phyloP scores from a whole-genome alignment of 73 alveolate species.

The Tetrahymena malaccensis region DNA sequence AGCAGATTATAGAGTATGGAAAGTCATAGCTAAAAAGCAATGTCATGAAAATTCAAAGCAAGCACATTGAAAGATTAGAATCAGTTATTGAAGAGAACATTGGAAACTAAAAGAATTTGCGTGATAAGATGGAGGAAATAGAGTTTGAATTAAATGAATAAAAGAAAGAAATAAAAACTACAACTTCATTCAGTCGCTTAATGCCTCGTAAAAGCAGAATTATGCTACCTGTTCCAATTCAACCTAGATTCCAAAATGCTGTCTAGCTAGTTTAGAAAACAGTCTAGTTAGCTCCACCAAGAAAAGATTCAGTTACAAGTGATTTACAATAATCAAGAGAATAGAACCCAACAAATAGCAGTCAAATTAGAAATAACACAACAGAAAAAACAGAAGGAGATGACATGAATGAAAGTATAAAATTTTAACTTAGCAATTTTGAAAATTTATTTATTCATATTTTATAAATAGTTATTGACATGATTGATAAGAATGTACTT shows the following conservation, averaged over 20 bases:
- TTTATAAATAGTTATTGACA: background rate
- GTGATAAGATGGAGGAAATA: background rate
- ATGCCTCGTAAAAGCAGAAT: background rate
- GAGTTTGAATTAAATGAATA: background rate
- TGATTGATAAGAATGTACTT: background rate
- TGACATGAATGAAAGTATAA: background rate
- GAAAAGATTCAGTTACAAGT: background rate
- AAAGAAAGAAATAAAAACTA: background rate
- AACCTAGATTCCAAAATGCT: background rate
- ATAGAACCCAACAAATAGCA: background rate
- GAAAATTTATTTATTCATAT: background rate
- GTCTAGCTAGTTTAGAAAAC: background rate
- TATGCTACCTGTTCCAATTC: background rate
- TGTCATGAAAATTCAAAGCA: background rate
- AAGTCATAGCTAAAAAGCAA: background rate
- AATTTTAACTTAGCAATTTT: background rate
- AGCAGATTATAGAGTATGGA: background rate
- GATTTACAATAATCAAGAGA: background rate
- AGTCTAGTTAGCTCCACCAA: background rate
- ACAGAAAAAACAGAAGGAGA: background rate
- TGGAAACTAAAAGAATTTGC: background rate
- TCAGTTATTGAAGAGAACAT: background rate
- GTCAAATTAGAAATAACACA: background rate
- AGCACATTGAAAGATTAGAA: background rate
- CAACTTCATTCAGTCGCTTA: background rate